Evolutionary conservation across 768 basidiomycete genomes (phyloP), one percentile per base, ranked within the genome.

Genomic region (Roridomyces roridus): DNA sequence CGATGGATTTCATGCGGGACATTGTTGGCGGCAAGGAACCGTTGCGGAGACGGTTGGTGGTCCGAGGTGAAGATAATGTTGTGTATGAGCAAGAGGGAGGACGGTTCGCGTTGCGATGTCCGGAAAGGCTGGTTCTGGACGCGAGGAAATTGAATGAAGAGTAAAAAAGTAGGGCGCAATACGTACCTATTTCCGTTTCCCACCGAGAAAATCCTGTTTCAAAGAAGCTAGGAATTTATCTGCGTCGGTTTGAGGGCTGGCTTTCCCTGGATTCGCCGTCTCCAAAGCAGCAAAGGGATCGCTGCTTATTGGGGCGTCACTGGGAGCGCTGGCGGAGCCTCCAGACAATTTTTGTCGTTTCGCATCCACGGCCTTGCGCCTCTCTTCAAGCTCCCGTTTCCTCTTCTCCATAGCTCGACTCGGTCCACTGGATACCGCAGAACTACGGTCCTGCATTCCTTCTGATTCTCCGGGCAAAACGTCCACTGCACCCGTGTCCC

Each of bases 321-420:
- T 46, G 31, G 58, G 51, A 17, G 54, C 41, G 39, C 49, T 57
- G 25, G 57, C 51, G 34, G 62, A 60, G 34, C 56, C 40, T 60
- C 47, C 56, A 25, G 62, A 74, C 37, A 74, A 64, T 71, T 90
- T 92, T 64, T 78, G 77, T 59, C 88, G 79, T 71, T 91, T 90
- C 23, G 86, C 87, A 41, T 89, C 87, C 21, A 92, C 61, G 57
- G 84, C 35, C 62, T 78, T 77, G 50, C 80, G 72, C 63, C 91
- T 75, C 65, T 90, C 88, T 67, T 91, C 91, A 1, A 91, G 62
- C 53, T 91, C 88, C 55, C 86, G 76, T 69, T 88, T 89, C 65
- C 89, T 77, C 73, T 91, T 92, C 71, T 88, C 86, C 78, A 83
- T 77, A 18, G 86, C 85, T 51, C 85, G 74, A 65, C 86, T 88